Evolutionary conservation across 2,329 filamentous ascomycete species (phyloP).

Genomic region (Fusarium xylarioides): DNA sequence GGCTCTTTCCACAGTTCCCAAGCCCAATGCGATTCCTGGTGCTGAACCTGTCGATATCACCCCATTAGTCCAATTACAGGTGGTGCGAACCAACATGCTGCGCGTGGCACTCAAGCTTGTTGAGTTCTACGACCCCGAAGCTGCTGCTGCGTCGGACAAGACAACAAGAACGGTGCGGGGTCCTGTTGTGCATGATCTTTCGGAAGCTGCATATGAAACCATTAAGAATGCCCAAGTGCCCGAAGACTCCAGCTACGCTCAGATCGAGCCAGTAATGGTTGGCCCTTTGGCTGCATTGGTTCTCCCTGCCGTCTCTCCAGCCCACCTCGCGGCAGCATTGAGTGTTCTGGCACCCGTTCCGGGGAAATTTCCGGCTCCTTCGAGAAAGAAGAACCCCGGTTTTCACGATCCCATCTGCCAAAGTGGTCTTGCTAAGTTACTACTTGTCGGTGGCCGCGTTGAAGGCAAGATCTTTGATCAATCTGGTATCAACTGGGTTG

Average conservation of each 20-base stretch:
- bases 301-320: conserved; percentile 83
- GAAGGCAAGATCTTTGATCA: conserved; percentile 87
- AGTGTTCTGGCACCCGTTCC: conserved; percentile 78
- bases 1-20: conserved; percentile 54
- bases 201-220: conserved; percentile 60
- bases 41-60: conserved; percentile 58
- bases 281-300: conserved; percentile 84
- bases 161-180: conserved; percentile 45
- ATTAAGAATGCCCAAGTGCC: conserved; percentile 52
- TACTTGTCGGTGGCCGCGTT: conserved; percentile 85
- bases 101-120: conserved; percentile 83
- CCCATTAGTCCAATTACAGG: conserved; percentile 77
- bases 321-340: conserved; percentile 83
- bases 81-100: conserved; percentile 90
- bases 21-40: conserved; percentile 38
- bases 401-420: conserved; percentile 86
- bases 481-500: conserved; percentile 71
- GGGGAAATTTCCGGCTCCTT: conserved; percentile 80
- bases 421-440: conserved; percentile 83
- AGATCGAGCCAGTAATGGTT: conserved; percentile 78
- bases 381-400: conserved; percentile 76
- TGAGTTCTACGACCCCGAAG: conserved; percentile 76
- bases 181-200: conserved; percentile 61
- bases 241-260: conserved; percentile 56
- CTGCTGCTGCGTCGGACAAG: conserved; percentile 46